Conservation (phyloP, 2,329 filamentous ascomycete genomes). For the Peltaster fructicola region DNA sequence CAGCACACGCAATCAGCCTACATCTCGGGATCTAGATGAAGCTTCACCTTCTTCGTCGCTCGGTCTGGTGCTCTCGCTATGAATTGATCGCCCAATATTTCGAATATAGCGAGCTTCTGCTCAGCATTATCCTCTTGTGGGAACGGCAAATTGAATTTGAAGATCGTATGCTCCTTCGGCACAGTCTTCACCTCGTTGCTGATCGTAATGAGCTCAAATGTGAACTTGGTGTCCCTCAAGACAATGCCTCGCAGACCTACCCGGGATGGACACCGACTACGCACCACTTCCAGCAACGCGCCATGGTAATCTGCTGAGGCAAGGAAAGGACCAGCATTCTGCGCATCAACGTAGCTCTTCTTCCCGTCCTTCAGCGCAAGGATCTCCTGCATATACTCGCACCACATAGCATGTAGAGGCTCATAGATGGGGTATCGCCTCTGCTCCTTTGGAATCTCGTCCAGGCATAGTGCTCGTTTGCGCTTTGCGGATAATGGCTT, state of each 20-base stretch:
- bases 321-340: constrained; percentile 52
- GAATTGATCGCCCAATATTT: constrained; percentile 77
- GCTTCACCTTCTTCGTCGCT: constrained; percentile 81
- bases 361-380: constrained; percentile 34
- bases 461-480: constrained; percentile 54
- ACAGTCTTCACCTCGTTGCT: constrained; percentile 56
- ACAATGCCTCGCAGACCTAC: constrained; percentile 79
- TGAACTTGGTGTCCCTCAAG: constrained; percentile 70
- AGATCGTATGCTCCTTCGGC: constrained; percentile 81
- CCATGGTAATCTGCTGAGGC: constrained; percentile 83
- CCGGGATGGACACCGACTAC: constrained; percentile 61
- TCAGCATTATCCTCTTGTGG: constrained; percentile 10
- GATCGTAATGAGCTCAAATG: constrained; percentile 66
- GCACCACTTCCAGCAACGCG: constrained; percentile 62
- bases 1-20: too few species aligned
- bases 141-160: constrained; percentile 53
- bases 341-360: constrained; percentile 34
- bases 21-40: constrained; percentile 58
- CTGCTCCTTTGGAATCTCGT: constrained; percentile 53
- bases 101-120: constrained; percentile 48
- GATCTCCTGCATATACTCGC: constrained; percentile 68
- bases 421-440: constrained; percentile 60
- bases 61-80: constrained; percentile 66
- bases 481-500: constrained; percentile 62
- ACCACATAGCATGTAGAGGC: constrained; percentile 63